These are phyloP conservation scores for Fusarium graminum DNA, from an alignment of 2,329 filamentous ascomycete genomes.

Conservation along the genomic window DNA sequence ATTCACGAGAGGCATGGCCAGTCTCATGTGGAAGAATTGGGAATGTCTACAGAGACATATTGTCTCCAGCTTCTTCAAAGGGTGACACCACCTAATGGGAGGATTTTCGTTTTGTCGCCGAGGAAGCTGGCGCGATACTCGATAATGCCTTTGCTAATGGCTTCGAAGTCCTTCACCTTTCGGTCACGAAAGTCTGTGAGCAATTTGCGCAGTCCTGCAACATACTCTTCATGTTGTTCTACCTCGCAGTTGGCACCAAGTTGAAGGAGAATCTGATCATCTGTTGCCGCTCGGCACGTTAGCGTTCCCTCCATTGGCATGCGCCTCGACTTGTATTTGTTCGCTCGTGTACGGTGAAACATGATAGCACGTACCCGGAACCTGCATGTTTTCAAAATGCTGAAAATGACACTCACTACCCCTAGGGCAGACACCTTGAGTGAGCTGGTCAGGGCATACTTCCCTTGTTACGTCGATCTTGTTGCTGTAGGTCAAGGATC, in stretches of 20 bases:
- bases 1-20: constrained; percentile 25
- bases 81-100: constrained; percentile 66
- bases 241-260: constrained; percentile 75
- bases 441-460: constrained; percentile 82
- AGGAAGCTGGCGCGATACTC: constrained; percentile 75
- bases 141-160: constrained; percentile 75
- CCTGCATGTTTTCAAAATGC: constrained; percentile 72
- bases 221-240: constrained; percentile 72
- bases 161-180: constrained; percentile 74
- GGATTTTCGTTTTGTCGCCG: constrained; percentile 72
- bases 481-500: constrained; percentile 94
- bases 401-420: constrained; percentile 79
- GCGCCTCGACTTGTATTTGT: constrained; percentile 38
- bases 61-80: constrained; percentile 47
- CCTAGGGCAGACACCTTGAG: constrained; percentile 76
- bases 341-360: constrained; percentile 30
- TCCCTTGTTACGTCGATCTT: constrained; percentile 81
- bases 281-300: constrained; percentile 64
- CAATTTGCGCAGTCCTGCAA: constrained; percentile 71
- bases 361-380: constrained; percentile 54
- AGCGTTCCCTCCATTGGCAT: constrained; percentile 59
- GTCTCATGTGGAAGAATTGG: constrained; percentile 34
- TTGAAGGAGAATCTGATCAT: constrained; percentile 79
- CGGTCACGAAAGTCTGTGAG: constrained; percentile 70
- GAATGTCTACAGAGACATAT: constrained; percentile 14